Conservation (phyloP, 2,329 filamentous ascomycete species). For the Ophiocordyceps robertsii region DNA sequence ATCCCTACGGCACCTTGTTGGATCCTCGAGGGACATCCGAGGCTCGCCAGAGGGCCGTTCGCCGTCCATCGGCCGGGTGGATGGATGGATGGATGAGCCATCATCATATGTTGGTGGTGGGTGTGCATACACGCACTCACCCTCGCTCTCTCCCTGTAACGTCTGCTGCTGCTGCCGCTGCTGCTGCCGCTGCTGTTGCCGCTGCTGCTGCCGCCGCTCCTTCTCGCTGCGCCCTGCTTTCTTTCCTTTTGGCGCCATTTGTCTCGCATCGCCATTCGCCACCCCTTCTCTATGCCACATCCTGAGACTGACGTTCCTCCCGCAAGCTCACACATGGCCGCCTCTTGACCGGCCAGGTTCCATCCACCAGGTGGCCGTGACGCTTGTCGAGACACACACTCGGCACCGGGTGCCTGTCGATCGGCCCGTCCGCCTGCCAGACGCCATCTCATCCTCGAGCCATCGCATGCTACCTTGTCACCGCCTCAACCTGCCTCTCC, state of each 20-base stretch:
- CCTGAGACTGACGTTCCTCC: not conserved
- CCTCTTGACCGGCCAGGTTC: not conserved
- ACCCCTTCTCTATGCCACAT: not conserved
- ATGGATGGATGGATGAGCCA: no score
- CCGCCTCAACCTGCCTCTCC: not conserved
- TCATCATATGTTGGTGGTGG: no score
- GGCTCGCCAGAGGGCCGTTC: no score
- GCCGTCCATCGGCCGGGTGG: no score
- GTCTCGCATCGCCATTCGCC: not conserved
- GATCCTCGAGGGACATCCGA: no score
- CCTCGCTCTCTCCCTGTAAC: not conserved
- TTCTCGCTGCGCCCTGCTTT: no score
- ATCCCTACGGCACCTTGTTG: no score
- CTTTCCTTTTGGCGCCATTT: not conserved
- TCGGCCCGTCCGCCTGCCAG: constrained; percentile 2
- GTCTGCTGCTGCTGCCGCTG: not conserved
- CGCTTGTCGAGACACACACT: not conserved
- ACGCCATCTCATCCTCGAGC: not conserved
- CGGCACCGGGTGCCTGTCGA: constrained; percentile 5
- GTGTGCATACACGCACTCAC: no score
- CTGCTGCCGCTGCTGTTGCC: not conserved
- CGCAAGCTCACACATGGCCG: not conserved
- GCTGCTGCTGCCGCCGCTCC: no score
- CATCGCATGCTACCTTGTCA: not conserved
- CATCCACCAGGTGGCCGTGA: not conserved